Percentiles rank a stretch among this genome's conserved stretches.
phyloP scores from a whole-genome alignment of 2,329 filamentous ascomycete species.

The Cladophialophora bantiana region DNA sequence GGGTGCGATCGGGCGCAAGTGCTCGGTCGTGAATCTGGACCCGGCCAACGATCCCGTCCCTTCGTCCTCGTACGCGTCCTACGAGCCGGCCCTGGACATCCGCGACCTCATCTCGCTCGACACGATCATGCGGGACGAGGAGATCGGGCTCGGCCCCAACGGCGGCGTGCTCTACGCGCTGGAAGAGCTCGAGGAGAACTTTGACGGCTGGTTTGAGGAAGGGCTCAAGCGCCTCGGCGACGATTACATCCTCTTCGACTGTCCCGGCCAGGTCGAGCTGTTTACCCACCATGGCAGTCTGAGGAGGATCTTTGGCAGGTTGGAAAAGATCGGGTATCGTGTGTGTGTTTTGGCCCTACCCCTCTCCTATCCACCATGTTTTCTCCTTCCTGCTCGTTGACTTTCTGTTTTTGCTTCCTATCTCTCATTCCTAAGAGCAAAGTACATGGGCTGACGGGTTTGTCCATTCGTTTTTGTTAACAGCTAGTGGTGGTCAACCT shows the following conservation, averaged over 20 bases:
- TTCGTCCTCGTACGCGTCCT: conserved; percentile 56
- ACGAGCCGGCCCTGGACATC: conserved; percentile 89
- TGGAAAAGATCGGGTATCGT: conserved; percentile 91
- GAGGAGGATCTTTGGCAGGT: conserved; percentile 86
- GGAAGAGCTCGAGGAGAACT: conserved; percentile 92
- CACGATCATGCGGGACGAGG: conserved; percentile 91
- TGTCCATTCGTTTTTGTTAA: neutral
- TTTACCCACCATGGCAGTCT: conserved; percentile 95
- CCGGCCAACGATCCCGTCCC: conserved; percentile 88
- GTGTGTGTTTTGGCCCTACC: conserved; percentile 61
- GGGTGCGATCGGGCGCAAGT: conserved; percentile 91
- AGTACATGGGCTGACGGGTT: conserved; percentile 12
- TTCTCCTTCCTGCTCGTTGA: too few relatives aligned
- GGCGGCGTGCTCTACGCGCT: conserved; percentile 91
- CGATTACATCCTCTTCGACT: conserved; percentile 95
- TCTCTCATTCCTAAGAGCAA: neutral
- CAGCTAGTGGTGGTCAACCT: conserved; percentile 93
- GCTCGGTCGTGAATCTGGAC: conserved; percentile 94
- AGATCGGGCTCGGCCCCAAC: conserved; percentile 77
- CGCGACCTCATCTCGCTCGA: conserved; percentile 87
- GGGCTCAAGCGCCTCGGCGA: conserved; percentile 80
- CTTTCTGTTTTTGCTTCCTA: neutral
- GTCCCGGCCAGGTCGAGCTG: conserved; percentile 94
- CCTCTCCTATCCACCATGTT: too few relatives aligned
- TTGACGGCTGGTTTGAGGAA: conserved; percentile 86